These are phyloP conservation scores for Oryza longistaminata DNA, from an alignment of 176 grass and related monocot genomes.

Conservation along the genomic window DNA sequence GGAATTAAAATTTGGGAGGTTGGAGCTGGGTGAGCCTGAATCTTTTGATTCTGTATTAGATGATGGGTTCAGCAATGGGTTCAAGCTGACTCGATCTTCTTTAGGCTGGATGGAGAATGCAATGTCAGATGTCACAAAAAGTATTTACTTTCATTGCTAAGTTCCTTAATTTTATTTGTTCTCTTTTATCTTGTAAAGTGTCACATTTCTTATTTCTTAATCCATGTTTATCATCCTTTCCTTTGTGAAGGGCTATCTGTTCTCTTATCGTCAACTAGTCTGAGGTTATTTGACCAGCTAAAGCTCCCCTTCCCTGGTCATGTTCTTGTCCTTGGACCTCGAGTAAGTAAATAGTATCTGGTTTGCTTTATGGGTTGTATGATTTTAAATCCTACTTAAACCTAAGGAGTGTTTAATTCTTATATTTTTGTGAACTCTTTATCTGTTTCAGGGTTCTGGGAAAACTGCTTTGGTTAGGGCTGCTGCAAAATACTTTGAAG, in stretches of 20 bases:
- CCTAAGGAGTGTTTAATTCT: not conserved
- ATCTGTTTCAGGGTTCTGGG: constrained; percentile 77
- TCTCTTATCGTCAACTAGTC: constrained; percentile 65
- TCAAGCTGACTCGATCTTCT: constrained; percentile 63
- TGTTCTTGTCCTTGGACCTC: constrained; percentile 86
- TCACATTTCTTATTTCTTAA: constrained; percentile 1
- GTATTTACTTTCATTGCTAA: constrained; percentile 47
- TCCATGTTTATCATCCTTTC: constrained; percentile 30
- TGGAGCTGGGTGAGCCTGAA: constrained; percentile 74
- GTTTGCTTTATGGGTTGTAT: constrained; percentile 33
- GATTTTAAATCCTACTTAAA: constrained; percentile 24
- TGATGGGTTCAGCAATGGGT: constrained; percentile 41
- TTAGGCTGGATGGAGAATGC: constrained; percentile 88
- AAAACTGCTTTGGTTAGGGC: constrained; percentile 88
- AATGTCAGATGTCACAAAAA: constrained; percentile 75
- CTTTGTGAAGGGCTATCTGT: constrained; percentile 67
- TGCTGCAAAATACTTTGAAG: constrained; percentile 77
- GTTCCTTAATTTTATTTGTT: not conserved
- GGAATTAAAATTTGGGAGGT: constrained; percentile 52
- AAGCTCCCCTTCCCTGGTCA: constrained; percentile 72
- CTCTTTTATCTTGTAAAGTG: not conserved
- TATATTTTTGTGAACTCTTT: constrained; percentile 16
- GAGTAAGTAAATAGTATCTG: constrained; percentile 66
- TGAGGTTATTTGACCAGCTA: constrained; percentile 58
- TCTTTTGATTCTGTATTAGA: constrained; percentile 57